Percentiles rank a stretch among this genome's conserved stretches.
Evolutionary conservation across 108 stramenopile species (phyloP).

Genomic region (Cyclostephanos tholiformis): DNA sequence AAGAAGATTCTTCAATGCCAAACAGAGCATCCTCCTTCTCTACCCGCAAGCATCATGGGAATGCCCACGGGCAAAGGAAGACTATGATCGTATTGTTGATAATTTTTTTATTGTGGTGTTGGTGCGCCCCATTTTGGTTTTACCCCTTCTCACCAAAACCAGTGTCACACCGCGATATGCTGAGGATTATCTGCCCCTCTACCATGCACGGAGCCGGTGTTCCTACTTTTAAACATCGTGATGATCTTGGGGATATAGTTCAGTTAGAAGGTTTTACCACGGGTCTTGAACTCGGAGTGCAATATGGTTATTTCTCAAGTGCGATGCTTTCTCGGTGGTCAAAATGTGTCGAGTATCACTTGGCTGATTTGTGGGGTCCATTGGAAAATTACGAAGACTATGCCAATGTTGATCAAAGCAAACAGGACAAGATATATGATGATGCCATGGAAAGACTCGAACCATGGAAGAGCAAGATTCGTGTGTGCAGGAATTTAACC

Average conservation of each 20-base stretch:
- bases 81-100: too few species aligned
- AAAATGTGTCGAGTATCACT: conserved; percentile 16
- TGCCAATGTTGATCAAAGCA: conserved; percentile 23
- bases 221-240: conserved; percentile 12
- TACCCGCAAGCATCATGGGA: neutral
- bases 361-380: conserved; percentile 32
- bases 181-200: conserved; percentile 4
- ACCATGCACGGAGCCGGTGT: conserved; percentile 17
- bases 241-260: neutral
- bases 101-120: neutral
- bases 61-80: too few species aligned
- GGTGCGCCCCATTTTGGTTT: neutral
- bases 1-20: too few species aligned
- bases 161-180: neutral
- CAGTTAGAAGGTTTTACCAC: conserved; percentile 8
- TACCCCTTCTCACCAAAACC: neutral
- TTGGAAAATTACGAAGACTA: conserved; percentile 30
- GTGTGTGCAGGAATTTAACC: conserved; percentile 25
- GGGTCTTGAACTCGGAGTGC: conserved; percentile 22
- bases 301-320: conserved; percentile 18
- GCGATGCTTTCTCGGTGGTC: conserved; percentile 1
- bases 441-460: conserved; percentile 8
- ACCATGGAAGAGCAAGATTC: conserved; percentile 11
- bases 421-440: conserved; percentile 16
- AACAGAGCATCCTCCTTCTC: neutral